These are phyloP conservation scores for Antrodiella citrinella DNA, from an alignment of 768 basidiomycete species.

Conservation along the genomic window DNA sequence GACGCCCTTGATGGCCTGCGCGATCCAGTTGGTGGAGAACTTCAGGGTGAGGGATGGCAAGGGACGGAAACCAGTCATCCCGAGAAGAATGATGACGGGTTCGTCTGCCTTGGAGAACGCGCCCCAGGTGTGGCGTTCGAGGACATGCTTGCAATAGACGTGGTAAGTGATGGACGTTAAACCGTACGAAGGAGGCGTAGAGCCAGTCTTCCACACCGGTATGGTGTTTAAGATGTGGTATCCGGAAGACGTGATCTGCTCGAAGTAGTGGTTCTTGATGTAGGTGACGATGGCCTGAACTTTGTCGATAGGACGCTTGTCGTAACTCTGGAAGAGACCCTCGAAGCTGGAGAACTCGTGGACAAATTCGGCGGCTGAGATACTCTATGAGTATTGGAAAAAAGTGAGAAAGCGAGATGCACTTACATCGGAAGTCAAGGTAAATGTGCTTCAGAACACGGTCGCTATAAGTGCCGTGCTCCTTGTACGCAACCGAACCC, in stretches of 20 bases:
- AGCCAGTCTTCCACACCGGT: constrained; percentile 10
- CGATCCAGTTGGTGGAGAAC: constrained; percentile 13
- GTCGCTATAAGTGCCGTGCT: constrained; percentile 7
- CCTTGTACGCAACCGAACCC: constrained; percentile 9
- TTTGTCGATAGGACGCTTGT: constrained; percentile 11
- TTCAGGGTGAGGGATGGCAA: constrained; percentile 10
- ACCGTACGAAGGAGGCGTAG: constrained; percentile 7
- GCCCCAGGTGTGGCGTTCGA: constrained; percentile 7
- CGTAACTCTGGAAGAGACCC: constrained; percentile 10
- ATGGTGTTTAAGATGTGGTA: constrained; percentile 20
- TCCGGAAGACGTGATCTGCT: constrained; percentile 8
- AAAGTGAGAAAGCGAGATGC: neutral
- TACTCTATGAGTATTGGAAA: neutral
- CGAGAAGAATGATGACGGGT: constrained; percentile 17
- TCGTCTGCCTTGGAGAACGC: constrained; percentile 2
- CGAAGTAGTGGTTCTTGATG: constrained; percentile 16
- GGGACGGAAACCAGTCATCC: constrained; percentile 12
- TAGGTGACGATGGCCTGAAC: constrained; percentile 16
- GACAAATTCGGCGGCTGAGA: constrained; percentile 15
- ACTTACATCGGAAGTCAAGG: constrained; percentile 17
- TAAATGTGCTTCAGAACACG: constrained; percentile 16
- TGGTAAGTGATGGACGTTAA: constrained; percentile 13
- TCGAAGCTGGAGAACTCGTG: constrained; percentile 18
- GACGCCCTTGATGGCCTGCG: constrained; percentile 7
- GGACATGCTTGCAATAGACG: constrained; percentile 8